These are phyloP conservation scores for Hygrocybe coccinea DNA, from an alignment of 768 basidiomycete species.

Conservation along the genomic window DNA sequence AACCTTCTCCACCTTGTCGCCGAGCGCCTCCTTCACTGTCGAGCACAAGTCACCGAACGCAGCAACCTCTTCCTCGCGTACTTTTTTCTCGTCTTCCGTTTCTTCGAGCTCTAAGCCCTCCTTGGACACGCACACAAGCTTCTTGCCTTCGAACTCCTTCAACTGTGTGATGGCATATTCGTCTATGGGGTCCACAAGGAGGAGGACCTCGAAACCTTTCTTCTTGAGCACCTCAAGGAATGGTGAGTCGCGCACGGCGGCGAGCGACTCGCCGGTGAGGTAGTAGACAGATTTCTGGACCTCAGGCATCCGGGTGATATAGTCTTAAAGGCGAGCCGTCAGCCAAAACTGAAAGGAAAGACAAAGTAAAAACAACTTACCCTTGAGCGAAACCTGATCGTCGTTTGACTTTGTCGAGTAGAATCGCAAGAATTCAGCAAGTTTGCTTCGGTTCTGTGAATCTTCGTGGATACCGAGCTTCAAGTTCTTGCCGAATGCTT, in stretches of 20 bases:
- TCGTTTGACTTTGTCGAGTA: constrained; percentile 91
- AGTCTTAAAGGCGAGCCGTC: too few species aligned
- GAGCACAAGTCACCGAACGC: constrained; percentile 86
- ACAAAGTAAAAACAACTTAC: constrained; percentile 37
- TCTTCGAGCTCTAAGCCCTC: constrained; percentile 99
- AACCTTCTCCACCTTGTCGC: constrained; percentile 99
- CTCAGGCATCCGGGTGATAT: constrained; percentile 99
- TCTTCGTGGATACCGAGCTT: constrained; percentile 99
- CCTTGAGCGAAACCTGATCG: constrained; percentile 91
- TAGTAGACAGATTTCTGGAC: constrained; percentile 99
- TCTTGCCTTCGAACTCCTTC: constrained; percentile 98
- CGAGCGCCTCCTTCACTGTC: constrained; percentile 95
- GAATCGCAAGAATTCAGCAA: constrained; percentile 99
- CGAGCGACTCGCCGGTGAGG: constrained; percentile 96
- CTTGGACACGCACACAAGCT: constrained; percentile 96
- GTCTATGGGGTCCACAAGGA: constrained; percentile 97
- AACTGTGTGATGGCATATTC: constrained; percentile 98
- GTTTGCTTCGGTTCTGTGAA: constrained; percentile 97
- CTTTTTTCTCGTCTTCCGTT: constrained; percentile 94
- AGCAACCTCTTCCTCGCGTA: constrained; percentile 77
- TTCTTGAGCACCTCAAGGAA: constrained; percentile 99
- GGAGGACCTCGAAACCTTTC: constrained; percentile 97
- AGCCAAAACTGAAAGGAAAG: too few species aligned
- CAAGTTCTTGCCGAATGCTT: constrained; percentile 98
- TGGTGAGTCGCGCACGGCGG: constrained; percentile 85